Evolutionary conservation across 2,329 filamentous ascomycete species (phyloP), one percentile per base, ranked within the genome.

Genomic region (Aspergillus ruber): DNA sequence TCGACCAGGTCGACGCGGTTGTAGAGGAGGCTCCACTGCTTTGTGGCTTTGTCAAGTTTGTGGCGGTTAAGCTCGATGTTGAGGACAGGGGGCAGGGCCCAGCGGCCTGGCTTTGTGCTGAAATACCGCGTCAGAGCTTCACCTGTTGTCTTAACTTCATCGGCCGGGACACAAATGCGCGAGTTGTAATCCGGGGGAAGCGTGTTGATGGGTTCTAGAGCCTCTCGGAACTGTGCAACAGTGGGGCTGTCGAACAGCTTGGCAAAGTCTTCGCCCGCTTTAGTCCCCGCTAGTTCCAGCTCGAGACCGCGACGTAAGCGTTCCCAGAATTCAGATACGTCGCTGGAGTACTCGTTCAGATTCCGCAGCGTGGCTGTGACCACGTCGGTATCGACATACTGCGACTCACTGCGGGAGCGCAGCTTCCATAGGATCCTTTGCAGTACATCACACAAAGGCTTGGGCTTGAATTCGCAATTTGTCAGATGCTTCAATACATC

Each of bases 31-130:
- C 76, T 74, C 75, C 81, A 84, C 23, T 76, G 74, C 2, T 80
- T 74, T 29, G 72, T 69, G 3, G 67, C 66, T 43, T 72, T 65
- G 58, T 83, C 78, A 51, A 82, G 79, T 7, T 69, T 66, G 50
- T 83, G 79, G 15, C 81, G 76, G 18, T 76, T 71, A 18, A 84
- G 66, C 52, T 83, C 79, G 5, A 84, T 64, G 20, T 75, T 72
- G 36, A 81, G 63, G 17, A 81, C 59, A 2, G 76, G 65, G 1
- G 78, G 78, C 8, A 75, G 65, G 21, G 63, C 61, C 69, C 69
- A 72, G 23, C 59, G 62, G 1, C 69, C 69, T 8, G 64, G 49
- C 45, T 68, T 66, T 10, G 60, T 56, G 40, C 51, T 47, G 8
- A 73, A 48, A 35, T 67, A 66, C 42, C 50, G 49, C 12, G 54